phyloP scores from a whole-genome alignment of 345 rosid species.

The Salix purpurea region DNA sequence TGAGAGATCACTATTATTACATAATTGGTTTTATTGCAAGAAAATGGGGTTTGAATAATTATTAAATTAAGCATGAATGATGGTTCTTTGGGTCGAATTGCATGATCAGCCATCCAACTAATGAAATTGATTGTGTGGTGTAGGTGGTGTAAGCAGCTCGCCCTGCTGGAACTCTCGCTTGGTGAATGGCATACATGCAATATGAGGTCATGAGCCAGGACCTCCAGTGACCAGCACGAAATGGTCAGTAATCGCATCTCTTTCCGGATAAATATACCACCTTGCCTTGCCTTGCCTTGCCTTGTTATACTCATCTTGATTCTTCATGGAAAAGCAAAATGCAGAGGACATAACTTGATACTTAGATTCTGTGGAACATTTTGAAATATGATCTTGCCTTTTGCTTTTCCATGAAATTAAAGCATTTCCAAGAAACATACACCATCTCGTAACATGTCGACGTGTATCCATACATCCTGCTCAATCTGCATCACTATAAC shows the following conservation, averaged over 20 bases:
- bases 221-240: not conserved
- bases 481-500: no score
- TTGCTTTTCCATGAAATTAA: no score
- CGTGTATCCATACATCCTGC: no score
- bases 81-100: not conserved
- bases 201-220: slow-evolving; percentile 7
- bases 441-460: no score
- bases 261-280: no score
- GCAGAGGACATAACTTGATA: no score
- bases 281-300: not conserved
- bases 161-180: slow-evolving; percentile 17
- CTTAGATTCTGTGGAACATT: no score
- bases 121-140: not conserved
- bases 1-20: no score
- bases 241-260: not conserved
- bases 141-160: not conserved
- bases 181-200: not conserved
- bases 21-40: not conserved
- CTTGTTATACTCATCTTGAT: not conserved
- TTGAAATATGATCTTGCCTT: no score
- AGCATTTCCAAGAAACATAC: no score
- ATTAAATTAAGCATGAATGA: not conserved
- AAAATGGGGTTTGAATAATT: not conserved
- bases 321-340: not conserved
- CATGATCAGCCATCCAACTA: not conserved